These are phyloP conservation scores for Lasiodiplodia sp. DNA, from an alignment of 2,329 filamentous ascomycete species.

Conservation along the genomic window DNA sequence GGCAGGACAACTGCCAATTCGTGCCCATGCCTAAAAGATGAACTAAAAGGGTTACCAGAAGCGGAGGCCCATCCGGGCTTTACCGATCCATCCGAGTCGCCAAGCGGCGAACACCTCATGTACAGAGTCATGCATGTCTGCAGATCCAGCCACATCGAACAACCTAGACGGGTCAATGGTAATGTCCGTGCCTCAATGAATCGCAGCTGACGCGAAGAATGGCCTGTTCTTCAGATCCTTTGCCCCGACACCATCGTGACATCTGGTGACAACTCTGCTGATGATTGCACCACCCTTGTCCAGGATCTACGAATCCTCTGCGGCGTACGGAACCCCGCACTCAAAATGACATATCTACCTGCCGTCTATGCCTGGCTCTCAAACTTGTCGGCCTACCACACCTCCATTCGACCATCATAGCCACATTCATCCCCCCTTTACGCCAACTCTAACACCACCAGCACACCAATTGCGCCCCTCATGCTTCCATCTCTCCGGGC, in stretches of 20 bases:
- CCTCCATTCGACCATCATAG: neutral
- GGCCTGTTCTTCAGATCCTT: constrained; percentile 12
- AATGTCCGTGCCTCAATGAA: neutral
- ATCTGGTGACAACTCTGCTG: constrained; percentile 25
- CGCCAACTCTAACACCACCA: neutral
- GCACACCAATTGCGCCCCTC: neutral
- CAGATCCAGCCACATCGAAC: constrained; percentile 5
- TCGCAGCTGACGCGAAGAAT: constrained; percentile 2
- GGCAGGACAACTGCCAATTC: neutral
- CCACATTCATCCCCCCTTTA: neutral
- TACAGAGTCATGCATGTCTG: constrained; percentile 15
- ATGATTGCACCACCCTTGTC: constrained; percentile 23
- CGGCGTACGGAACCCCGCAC: neutral
- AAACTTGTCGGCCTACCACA: constrained; percentile 1
- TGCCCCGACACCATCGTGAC: constrained; percentile 2
- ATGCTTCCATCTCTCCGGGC: constrained; percentile 18
- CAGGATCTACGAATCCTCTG: constrained; percentile 11
- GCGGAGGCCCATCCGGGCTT: neutral
- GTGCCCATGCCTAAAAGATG: neutral
- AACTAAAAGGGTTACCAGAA: neutral
- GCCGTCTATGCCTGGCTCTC: neutral
- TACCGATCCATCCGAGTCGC: constrained; percentile 1
- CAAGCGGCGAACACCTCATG: neutral
- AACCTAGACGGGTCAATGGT: neutral
- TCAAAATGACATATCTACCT: neutral